Evolutionary conservation across 768 basidiomycete genomes (phyloP).

Genomic region (Hericium coralloides): DNA sequence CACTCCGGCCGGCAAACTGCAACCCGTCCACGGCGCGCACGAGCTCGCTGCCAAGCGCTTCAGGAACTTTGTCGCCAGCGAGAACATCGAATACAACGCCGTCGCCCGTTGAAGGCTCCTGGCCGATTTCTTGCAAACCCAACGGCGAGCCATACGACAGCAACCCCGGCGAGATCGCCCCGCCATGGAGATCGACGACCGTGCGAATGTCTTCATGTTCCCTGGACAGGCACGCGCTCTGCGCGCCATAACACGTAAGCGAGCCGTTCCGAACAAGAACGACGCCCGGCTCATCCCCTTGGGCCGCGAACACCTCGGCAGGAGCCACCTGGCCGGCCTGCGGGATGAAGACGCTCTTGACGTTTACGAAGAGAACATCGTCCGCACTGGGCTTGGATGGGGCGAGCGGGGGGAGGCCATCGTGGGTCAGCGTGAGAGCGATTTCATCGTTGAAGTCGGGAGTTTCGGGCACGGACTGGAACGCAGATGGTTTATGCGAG

Average conservation of each 20-base stretch:
- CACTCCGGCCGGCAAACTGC: constrained; percentile 52
- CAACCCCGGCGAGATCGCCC: constrained; percentile 56
- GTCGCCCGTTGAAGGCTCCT: constrained; percentile 53
- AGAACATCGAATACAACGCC: constrained; percentile 41
- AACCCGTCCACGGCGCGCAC: constrained; percentile 66
- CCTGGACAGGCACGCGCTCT: constrained; percentile 14
- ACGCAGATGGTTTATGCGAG: constrained; percentile 14
- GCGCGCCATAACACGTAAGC: constrained; percentile 41
- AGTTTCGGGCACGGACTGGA: constrained; percentile 39
- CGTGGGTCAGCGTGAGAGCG: constrained; percentile 45
- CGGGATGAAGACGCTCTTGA: constrained; percentile 28
- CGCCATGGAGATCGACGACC: constrained; percentile 54
- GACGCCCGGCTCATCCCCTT: constrained; percentile 10
- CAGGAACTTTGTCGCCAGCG: constrained; percentile 23
- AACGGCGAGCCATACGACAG: constrained; percentile 53
- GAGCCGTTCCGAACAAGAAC: constrained; percentile 33
- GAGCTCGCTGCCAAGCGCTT: constrained; percentile 27
- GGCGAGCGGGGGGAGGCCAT: constrained; percentile 68
- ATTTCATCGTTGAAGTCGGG: constrained; percentile 71
- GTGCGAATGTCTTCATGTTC: constrained; percentile 6
- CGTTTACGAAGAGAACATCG: constrained; percentile 57
- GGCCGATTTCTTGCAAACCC: constrained; percentile 60
- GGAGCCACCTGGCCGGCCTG: constrained; percentile 21
- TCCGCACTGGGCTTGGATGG: constrained; percentile 28
- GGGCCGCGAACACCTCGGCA: constrained; percentile 26